Evolutionary conservation across 306 rosid genomes (phyloP).

Genomic region (Rubus idaeus): DNA sequence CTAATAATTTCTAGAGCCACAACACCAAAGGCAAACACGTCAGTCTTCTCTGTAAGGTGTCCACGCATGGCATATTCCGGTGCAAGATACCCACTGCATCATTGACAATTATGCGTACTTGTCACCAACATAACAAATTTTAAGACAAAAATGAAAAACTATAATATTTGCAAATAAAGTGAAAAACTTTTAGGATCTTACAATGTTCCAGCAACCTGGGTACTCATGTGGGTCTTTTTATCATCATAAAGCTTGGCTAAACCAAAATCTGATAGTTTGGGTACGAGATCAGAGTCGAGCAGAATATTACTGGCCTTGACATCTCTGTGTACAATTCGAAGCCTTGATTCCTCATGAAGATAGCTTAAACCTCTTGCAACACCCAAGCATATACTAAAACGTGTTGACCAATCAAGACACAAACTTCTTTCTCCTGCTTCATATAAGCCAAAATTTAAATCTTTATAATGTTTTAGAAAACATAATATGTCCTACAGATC

Average conservation of each 20-base stretch:
- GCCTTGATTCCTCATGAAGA: conserved; percentile 74
- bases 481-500: not conserved
- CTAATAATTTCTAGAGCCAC: conserved; percentile 71
- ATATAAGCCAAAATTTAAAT: not conserved
- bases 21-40: conserved; percentile 82
- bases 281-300: conserved; percentile 57
- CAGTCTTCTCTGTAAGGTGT: conserved; percentile 77
- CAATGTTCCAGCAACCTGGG: conserved; percentile 82
- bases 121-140: not conserved
- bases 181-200: conserved; percentile 30
- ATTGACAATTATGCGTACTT: not conserved
- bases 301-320: conserved; percentile 79
- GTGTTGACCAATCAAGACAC: conserved; percentile 49
- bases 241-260: conserved; percentile 76
- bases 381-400: conserved; percentile 57
- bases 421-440: conserved; percentile 40
- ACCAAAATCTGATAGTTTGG: conserved; percentile 81
- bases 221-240: conserved; percentile 76
- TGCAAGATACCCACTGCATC: conserved; percentile 74
- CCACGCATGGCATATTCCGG: conserved; percentile 88
- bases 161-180: not conserved
- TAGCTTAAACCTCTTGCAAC: conserved; percentile 75
- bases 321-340: conserved; percentile 70
- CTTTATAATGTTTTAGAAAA: not conserved
- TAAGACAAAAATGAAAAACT: conserved; percentile 2